A percentile compares a stretch with the other conserved stretches of the same genome.
Evolutionary conservation across 257 asterid genomes (phyloP).

Genomic region (Lavandula angustifolia): DNA sequence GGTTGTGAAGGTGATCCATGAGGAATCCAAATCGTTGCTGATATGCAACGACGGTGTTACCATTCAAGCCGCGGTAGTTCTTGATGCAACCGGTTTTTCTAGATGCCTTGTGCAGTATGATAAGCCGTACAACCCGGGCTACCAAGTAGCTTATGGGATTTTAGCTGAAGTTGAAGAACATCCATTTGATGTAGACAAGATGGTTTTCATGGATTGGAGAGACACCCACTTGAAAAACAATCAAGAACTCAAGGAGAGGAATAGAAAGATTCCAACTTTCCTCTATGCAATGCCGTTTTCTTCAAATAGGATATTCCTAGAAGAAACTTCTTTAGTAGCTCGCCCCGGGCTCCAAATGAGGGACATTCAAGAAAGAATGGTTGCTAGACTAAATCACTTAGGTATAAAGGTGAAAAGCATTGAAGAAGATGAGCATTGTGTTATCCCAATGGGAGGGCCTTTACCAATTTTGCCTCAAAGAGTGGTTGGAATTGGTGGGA

Average conservation of each 20-base stretch:
- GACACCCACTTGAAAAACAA: constrained; percentile 82
- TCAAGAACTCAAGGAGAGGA: constrained; percentile 62
- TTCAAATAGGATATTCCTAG: constrained; percentile 68
- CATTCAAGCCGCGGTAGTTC: constrained; percentile 85
- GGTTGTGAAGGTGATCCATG: constrained; percentile 86
- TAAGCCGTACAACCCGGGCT: constrained; percentile 95
- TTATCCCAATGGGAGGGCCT: constrained; percentile 99
- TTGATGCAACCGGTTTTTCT: constrained; percentile 95
- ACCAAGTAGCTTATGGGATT: constrained; percentile 96
- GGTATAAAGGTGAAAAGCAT: constrained; percentile 82
- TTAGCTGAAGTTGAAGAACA: constrained; percentile 87
- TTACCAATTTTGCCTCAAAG: constrained; percentile 93
- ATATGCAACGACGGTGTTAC: constrained; percentile 90
- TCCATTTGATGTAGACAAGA: constrained; percentile 85
- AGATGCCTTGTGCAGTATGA: constrained; percentile 85
- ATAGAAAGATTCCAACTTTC: constrained; percentile 76
- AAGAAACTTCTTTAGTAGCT: constrained; percentile 97
- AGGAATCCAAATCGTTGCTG: constrained; percentile 75
- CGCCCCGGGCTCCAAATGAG: constrained; percentile 88
- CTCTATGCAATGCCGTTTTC: constrained; percentile 99
- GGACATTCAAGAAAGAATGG: constrained; percentile 93
- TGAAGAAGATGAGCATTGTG: constrained; percentile 91
- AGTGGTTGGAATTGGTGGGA: constrained; percentile 93
- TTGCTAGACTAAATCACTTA: constrained; percentile 77
- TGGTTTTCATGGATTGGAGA: constrained; percentile 97